Conservation (phyloP, 352 stramenopile genomes). For the Phytophthora cajani region DNA sequence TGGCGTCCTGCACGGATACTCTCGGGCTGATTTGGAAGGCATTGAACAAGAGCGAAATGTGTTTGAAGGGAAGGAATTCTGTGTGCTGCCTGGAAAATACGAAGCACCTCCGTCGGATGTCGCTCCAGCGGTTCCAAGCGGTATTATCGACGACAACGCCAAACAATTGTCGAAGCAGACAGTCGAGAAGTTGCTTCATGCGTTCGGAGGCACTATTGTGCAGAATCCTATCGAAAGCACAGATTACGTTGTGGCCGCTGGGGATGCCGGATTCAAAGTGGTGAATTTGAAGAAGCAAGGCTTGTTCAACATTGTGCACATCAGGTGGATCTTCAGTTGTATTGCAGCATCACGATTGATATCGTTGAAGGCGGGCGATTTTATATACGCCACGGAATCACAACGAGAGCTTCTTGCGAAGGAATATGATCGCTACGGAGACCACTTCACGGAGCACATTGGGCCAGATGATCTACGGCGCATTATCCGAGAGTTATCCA, state of each 20-base stretch:
- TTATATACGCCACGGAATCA: conserved; percentile 73
- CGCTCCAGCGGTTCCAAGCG: conserved; percentile 33
- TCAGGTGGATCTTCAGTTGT: conserved; percentile 69
- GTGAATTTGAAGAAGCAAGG: conserved; percentile 84
- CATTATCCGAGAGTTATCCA: conserved; percentile 55
- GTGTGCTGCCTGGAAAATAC: conserved; percentile 83
- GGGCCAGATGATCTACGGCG: conserved; percentile 52
- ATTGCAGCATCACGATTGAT: conserved; percentile 42
- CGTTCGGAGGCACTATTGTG: conserved; percentile 69
- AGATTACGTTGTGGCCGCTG: conserved; percentile 69
- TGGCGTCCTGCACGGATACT: conserved; percentile 65
- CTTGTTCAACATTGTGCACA: conserved; percentile 73
- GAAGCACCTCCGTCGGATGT: conserved; percentile 24
- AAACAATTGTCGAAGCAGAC: conserved; percentile 66
- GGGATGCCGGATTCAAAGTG: conserved; percentile 77
- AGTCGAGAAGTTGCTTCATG: conserved; percentile 79
- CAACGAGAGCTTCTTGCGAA: conserved; percentile 63
- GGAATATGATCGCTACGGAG: conserved; percentile 75
- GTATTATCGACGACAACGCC: conserved; percentile 40
- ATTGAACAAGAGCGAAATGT: conserved; percentile 65
- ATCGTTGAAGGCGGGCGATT: conserved; percentile 60
- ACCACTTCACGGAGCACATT: conserved; percentile 75
- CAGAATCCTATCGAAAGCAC: conserved; percentile 84
- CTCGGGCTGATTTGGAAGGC: conserved; percentile 62
- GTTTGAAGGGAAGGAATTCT: conserved; percentile 79